Evolutionary conservation across 2,329 filamentous ascomycete genomes (phyloP).

Genomic region (Grosmannia clavigera): DNA sequence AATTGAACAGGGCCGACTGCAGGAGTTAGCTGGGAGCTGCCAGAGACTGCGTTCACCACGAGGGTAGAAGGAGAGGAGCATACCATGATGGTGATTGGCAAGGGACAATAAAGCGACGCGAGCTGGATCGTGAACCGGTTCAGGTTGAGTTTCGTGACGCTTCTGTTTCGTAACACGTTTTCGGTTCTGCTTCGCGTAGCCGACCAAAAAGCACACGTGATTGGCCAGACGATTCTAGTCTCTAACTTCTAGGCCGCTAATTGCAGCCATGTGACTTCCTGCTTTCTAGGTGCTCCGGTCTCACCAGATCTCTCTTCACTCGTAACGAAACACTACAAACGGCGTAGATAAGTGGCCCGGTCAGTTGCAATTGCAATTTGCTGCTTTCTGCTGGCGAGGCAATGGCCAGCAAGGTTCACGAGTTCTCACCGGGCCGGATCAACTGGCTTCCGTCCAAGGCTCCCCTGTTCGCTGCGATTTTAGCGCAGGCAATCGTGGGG

Average conservation of each 20-base stretch:
- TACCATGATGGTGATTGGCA: conserved; percentile 1
- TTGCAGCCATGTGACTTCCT: not conserved
- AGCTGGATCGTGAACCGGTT: not conserved
- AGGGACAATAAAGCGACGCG: not conserved
- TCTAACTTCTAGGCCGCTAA: not conserved
- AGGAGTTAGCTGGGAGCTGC: not conserved
- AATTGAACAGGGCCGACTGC: conserved; percentile 96
- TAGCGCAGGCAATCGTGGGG: not conserved
- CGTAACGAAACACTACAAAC: not conserved
- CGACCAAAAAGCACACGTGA: not conserved
- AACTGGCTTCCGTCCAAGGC: not conserved
- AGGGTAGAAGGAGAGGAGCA: not conserved
- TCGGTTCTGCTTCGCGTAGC: not conserved
- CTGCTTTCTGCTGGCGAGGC: too few relatives aligned
- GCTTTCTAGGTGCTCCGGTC: not conserved
- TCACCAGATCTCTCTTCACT: not conserved
- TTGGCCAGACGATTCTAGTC: not conserved
- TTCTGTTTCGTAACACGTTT: not conserved
- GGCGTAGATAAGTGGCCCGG: too few relatives aligned
- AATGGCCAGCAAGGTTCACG: too few relatives aligned
- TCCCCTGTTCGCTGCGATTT: not conserved
- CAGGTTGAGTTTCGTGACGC: not conserved
- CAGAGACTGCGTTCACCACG: not conserved
- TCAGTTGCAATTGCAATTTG: not conserved
- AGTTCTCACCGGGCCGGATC: not conserved